These are phyloP conservation scores for Rhizoctonia solani DNA, from an alignment of 1,284 basidiomycete species.

Conservation along the genomic window DNA sequence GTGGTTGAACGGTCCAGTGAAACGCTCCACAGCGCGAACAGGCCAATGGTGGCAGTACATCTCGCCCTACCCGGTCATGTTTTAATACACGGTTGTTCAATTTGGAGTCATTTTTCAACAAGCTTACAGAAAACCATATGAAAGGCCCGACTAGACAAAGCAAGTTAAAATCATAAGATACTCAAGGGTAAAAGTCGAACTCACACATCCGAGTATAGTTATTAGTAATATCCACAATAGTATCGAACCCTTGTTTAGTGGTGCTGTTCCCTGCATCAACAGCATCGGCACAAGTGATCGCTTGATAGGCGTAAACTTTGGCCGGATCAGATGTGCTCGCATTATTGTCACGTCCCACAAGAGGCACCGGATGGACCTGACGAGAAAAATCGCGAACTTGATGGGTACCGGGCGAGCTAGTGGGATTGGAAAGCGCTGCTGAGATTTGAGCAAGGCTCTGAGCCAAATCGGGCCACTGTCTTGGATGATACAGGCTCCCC, in stretches of 20 bases:
- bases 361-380: neutral
- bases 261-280: slow-evolving; percentile 10
- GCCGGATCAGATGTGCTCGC: neutral
- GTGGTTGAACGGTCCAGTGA: slow-evolving; percentile 20
- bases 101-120: neutral
- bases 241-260: slow-evolving; percentile 19
- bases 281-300: slow-evolving; percentile 37
- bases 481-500: neutral
- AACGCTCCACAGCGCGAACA: slow-evolving; percentile 29
- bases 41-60: slow-evolving; percentile 29
- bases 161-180: too few species aligned
- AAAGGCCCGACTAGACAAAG: too few species aligned
- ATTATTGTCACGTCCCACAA: neutral
- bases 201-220: slow-evolving; percentile 12
- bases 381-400: too few species aligned
- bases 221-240: neutral
- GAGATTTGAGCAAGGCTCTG: neutral
- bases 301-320: slow-evolving; percentile 20
- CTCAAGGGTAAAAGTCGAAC: neutral
- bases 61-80: neutral
- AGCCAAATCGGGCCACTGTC: neutral
- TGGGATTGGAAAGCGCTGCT: neutral
- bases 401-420: neutral
- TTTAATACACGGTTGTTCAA: neutral
- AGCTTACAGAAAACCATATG: too few species aligned